These are phyloP conservation scores for Endocladia muricata DNA, from an alignment of 31 red algal genomes.

Conservation along the genomic window DNA sequence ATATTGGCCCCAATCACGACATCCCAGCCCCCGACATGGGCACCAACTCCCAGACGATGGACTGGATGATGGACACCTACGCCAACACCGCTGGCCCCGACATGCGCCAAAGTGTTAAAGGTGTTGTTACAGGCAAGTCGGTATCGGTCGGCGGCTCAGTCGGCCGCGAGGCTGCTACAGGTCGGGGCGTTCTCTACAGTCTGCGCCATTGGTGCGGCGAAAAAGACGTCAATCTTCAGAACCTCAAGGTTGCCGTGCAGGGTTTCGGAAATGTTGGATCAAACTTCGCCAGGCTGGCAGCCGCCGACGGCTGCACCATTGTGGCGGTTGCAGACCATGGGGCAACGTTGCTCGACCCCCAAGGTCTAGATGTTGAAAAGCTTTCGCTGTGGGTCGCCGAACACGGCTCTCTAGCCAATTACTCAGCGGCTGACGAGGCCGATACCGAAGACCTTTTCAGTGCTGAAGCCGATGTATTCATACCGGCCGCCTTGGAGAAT, in stretches of 20 bases:
- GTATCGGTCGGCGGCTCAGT: slow-evolving; percentile 47
- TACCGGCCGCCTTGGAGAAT: slow-evolving; percentile 68
- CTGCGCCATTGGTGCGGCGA: slow-evolving; percentile 39
- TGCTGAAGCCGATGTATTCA: slow-evolving; percentile 41
- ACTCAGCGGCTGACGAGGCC: background rate
- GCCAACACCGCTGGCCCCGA: slow-evolving; percentile 3
- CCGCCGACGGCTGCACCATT: slow-evolving; percentile 17
- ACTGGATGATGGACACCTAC: slow-evolving; percentile 61
- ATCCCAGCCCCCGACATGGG: slow-evolving; percentile 72
- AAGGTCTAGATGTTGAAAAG: slow-evolving; percentile 28
- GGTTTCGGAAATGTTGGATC: slow-evolving; percentile 80
- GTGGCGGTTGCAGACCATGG: slow-evolving; percentile 27
- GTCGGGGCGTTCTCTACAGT: slow-evolving; percentile 60
- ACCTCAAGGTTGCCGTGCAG: slow-evolving; percentile 33
- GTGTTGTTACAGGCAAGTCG: slow-evolving; percentile 58
- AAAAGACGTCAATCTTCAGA: slow-evolving; percentile 7
- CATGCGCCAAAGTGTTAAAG: too few species aligned
- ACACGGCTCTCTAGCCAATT: background rate
- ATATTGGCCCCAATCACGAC: slow-evolving; percentile 53
- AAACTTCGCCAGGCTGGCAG: slow-evolving; percentile 12
- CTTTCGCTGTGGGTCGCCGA: background rate
- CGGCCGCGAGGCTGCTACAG: slow-evolving; percentile 61
- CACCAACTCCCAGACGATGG: slow-evolving; percentile 51
- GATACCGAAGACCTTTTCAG: slow-evolving; percentile 22
- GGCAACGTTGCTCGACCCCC: slow-evolving; percentile 1